phyloP scores from a whole-genome alignment of 169 alveolate genomes.

The Eimeria sp. region DNA sequence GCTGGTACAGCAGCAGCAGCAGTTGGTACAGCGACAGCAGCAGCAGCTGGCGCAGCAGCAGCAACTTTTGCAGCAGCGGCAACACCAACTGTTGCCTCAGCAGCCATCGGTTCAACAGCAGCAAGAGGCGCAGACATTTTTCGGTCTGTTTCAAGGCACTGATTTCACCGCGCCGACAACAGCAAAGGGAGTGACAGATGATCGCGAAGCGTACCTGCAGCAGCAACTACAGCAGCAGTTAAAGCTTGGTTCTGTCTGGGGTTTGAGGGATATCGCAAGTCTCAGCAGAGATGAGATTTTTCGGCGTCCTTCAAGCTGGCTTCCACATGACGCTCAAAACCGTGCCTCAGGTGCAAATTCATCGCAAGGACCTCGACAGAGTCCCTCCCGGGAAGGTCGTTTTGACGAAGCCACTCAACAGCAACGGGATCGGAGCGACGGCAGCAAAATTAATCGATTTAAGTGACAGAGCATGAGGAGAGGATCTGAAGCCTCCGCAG shows the following conservation, averaged over 20 bases:
- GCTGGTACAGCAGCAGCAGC: not conserved
- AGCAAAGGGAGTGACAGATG: not conserved
- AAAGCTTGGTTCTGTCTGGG: not conserved
- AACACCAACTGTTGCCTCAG: not conserved
- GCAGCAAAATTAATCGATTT: not conserved
- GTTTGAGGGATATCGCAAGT: not conserved
- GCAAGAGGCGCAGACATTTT: not conserved
- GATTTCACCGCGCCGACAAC: not conserved
- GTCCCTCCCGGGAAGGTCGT: not conserved
- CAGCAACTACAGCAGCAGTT: not conserved
- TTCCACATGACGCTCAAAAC: not conserved
- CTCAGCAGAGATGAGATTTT: not conserved
- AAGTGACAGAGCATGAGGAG: not conserved
- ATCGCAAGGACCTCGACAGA: not conserved
- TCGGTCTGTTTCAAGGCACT: not conserved
- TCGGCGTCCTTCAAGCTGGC: not conserved
- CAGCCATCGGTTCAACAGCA: not conserved
- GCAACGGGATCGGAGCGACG: not conserved
- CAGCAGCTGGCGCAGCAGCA: conserved; percentile 6
- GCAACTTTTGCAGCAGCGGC: not conserved
- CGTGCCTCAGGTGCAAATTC: not conserved
- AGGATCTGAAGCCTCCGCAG: not conserved
- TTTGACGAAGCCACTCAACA: not conserved
- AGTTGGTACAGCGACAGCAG: not conserved
- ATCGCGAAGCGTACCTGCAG: not conserved